phyloP scores from a whole-genome alignment of 2,329 filamentous ascomycete species.

The Coleophoma crateriformis region DNA sequence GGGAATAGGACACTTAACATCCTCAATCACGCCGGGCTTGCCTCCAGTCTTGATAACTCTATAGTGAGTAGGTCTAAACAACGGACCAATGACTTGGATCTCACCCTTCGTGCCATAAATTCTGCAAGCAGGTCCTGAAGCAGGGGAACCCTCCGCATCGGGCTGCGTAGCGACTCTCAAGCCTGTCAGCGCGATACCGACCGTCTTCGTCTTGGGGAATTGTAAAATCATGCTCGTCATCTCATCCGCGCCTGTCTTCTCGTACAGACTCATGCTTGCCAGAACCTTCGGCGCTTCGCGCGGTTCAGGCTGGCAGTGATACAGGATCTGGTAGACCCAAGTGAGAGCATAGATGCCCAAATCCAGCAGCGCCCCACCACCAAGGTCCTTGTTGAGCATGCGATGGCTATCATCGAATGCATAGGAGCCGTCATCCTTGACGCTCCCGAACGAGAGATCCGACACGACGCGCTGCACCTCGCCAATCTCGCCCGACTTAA shows the following conservation, averaged over 20 bases:
- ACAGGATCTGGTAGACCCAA: constrained; percentile 68
- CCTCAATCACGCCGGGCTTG: constrained; percentile 24
- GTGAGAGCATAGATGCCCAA: constrained; percentile 66
- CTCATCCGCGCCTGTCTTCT: constrained; percentile 57
- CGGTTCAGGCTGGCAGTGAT: constrained; percentile 52
- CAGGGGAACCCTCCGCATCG: constrained; percentile 36
- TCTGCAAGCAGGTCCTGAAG: constrained; percentile 48
- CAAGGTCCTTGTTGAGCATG: constrained; percentile 65
- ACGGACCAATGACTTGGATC: constrained; percentile 55
- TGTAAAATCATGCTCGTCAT: constrained; percentile 56
- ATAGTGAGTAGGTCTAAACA: constrained; percentile 49
- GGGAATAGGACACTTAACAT: constrained; percentile 35
- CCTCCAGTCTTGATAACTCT: constrained; percentile 41
- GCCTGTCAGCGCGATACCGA: constrained; percentile 54
- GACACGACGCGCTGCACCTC: constrained; percentile 36
- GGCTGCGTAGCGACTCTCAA: constrained; percentile 44
- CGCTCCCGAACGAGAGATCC: constrained; percentile 37
- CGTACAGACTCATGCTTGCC: constrained; percentile 51
- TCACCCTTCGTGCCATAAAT: constrained; percentile 63
- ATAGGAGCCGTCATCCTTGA: constrained; percentile 44
- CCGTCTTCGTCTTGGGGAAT: constrained; percentile 52
- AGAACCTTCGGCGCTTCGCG: constrained; percentile 51
- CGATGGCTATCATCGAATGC: constrained; percentile 41
- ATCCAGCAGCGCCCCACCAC: constrained; percentile 62
- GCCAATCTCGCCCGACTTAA: constrained; percentile 28